Evolutionary conservation across 495 filamentous ascomycete species (phyloP), one percentile per base, ranked within the genome.

Genomic region (Aspergillus sclerotiicarbonarius): DNA sequence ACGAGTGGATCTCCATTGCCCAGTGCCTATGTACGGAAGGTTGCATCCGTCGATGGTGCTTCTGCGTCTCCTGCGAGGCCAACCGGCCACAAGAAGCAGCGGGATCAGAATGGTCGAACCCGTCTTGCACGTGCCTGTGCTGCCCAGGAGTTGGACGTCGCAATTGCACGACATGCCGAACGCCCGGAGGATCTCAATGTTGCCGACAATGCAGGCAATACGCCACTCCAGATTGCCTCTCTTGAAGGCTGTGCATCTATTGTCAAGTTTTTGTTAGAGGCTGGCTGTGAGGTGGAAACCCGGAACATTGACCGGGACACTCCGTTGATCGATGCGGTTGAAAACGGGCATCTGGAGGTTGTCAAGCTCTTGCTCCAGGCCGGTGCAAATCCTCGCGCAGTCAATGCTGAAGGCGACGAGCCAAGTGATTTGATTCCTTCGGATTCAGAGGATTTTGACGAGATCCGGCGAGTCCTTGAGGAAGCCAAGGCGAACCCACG

Each of bases 321-420:
- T 0, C 95, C 94, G 18, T 79, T 98, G 32, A 89, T 98, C 43
- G 94, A 98, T 77, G 94, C 94, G 0, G 89, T 96, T 29, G 93
- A 97, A 62, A 98, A 98, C 66, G 89, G 91, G 1, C 90, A 98
- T 66, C 67, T 95, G 5, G 90, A 88, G n/a, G 91, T 97, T 10
- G 91, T 98, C 18, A 90, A 87, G 66, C 77, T 95, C 10, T 72
- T 97, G 29, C 80, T 98, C 8, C 84, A 87, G 32, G 89, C 90
- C 20, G 91, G 92, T 31, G 91, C 92, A 6, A 92, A 98, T 63
- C 95, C 94, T 18, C 86, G 90, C 43, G 87, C 88, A 56, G 82
- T 90, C 15, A 96, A 98, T 68, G 85, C 85, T 2, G 87, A 90
- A 62, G 94, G 94, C 6, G 84, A 93, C 65, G 90, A 94, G 57